Evolutionary conservation across 192 early-diverging fungal species (phyloP), one percentile per base, ranked within the genome.

Genomic region (Globomyces pollinis-pini): DNA sequence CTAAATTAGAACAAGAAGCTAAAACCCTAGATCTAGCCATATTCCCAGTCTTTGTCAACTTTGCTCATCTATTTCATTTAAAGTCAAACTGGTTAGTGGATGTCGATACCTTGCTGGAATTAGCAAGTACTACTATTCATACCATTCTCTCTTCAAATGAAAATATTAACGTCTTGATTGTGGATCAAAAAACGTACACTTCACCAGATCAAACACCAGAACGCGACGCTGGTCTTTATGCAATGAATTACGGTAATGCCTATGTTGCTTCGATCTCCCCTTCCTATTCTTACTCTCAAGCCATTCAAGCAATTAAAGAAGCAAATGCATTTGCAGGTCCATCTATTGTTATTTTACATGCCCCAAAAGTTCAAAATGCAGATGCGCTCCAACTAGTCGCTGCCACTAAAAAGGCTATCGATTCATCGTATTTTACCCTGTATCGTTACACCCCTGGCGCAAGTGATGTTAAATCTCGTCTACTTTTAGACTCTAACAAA

Each of bases 221-320:
- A 18, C 51, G 77, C 77, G 93, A 98, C 68, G 76, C 94, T 63
- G 94, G 91, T 58, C 76, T 98, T 26, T 94, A 93, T 62, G 92
- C 91, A 32, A 93, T 98, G 90, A 90, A 86, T 72, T 94, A 94
- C 74, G 90, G 88, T 38, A 73, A 76, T 4, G 86, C 81, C 9
- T 98, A 90, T 63, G 93, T 96, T 21, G 94, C 94, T 13, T 91
- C 92, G 1, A 88, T 94, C 21, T 87, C 91, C 2, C 70, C 92
- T 30, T 89, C 89, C 66, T 76, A 89, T 1, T 90, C 86, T 29
- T 93, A 89, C 77, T 86, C 91, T 15, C 90, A 92, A 60, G 91
- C 88, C 38, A 64, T 93, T 34, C 84, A 90, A 61, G 90, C 91
- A 0, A 70, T 98, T 62, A 83, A 79, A 43, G 93, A 96, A 71